These are phyloP conservation scores for Lachancea dasiensis DNA, from an alignment of 805 yeast species.

Conservation along the genomic window DNA sequence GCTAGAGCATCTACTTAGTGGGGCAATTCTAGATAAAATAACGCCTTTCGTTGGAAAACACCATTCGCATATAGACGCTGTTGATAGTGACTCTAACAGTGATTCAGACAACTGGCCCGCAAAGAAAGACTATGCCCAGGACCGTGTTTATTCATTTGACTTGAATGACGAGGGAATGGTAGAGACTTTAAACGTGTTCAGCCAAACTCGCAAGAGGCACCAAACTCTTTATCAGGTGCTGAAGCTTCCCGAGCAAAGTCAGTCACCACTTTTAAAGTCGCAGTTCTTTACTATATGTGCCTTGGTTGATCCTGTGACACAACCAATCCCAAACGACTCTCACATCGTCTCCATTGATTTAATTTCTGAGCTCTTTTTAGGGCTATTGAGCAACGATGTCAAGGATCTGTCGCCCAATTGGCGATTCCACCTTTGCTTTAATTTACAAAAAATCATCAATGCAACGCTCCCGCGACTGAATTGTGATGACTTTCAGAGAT, in stretches of 20 bases:
- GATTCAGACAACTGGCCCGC: conserved; percentile 8
- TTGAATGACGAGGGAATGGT: conserved; percentile 18
- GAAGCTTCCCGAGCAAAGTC: conserved; percentile 11
- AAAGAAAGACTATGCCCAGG: conserved; percentile 6
- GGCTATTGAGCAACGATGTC: conserved; percentile 32
- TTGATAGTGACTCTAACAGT: conserved; percentile 5
- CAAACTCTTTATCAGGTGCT: conserved; percentile 19
- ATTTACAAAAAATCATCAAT: conserved; percentile 28
- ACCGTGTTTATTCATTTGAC: conserved; percentile 20
- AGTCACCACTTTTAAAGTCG: conserved; percentile 18
- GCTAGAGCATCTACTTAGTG: conserved; percentile 7
- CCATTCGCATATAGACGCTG: background rate
- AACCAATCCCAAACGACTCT: conserved; percentile 55
- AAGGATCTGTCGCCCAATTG: conserved; percentile 12
- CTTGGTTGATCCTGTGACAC: conserved; percentile 59
- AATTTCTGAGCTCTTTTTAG: conserved; percentile 47
- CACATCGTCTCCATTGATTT: conserved; percentile 49
- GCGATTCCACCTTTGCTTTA: conserved; percentile 23
- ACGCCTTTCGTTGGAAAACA: background rate
- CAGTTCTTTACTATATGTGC: conserved; percentile 32
- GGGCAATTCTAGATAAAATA: conserved; percentile 1
- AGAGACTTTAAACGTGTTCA: conserved; percentile 20
- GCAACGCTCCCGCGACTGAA: conserved; percentile 22
- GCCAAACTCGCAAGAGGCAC: conserved; percentile 23
- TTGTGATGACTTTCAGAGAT: conserved; percentile 22